These are phyloP conservation scores for Arthroderma uncinatum DNA, from an alignment of 2,329 filamentous ascomycete genomes.

Conservation along the genomic window DNA sequence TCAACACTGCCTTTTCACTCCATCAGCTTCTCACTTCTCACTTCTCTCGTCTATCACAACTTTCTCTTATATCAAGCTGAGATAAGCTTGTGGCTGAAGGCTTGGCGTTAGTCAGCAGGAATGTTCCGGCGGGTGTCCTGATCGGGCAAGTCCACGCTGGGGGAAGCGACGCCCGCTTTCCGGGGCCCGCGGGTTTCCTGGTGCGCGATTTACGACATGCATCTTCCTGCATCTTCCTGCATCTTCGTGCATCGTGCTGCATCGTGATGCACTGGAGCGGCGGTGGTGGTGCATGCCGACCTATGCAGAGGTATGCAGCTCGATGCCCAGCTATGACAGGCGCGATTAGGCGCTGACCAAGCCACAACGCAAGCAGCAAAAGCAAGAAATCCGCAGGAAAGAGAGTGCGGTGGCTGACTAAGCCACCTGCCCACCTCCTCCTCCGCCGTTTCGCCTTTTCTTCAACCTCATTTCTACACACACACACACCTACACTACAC, in stretches of 20 bases:
- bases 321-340: neutral
- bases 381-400: too few relatives aligned
- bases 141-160: constrained; percentile 3
- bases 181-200: neutral
- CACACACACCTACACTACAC: neutral
- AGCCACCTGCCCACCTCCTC: neutral
- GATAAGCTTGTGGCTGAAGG: neutral
- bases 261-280: neutral
- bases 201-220: neutral
- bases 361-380: too few relatives aligned
- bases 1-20: too few relatives aligned
- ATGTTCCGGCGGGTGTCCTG: neutral
- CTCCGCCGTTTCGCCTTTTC: neutral
- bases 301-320: neutral
- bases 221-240: neutral
- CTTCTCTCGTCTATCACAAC: neutral
- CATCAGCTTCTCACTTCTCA: neutral
- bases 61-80: neutral
- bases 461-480: neutral
- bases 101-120: neutral
- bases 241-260: neutral
- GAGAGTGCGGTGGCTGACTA: too few relatives aligned
- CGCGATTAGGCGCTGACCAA: neutral
- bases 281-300: neutral
- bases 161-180: neutral